Evolutionary conservation across 768 basidiomycete species (phyloP), one percentile per base, ranked within the genome.

Genomic region (Phaeotremella fagi): DNA sequence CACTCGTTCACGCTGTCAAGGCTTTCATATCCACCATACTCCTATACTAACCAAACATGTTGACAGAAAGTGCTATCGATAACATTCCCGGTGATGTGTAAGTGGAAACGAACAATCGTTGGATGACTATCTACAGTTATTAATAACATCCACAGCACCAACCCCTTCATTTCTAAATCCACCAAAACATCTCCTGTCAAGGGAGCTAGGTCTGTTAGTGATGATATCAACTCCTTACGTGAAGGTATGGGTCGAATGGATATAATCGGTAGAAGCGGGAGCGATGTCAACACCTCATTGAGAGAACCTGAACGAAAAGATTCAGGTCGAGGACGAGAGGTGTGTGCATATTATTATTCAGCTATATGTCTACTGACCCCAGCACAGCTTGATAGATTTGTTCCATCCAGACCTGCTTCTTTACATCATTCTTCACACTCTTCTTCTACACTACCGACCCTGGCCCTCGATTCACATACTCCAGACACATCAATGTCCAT

Each of bases 221-320:
- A 65, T 37, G 45, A 54, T 11, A 57, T 64, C n/a, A 36, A 50
- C 4, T 44, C 59, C 5, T 29, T 70, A 25, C 18, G 65, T 16
- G 68, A 70, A 31, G 68, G 68, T 27, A 63, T 70, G 59, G 65
- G 61, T 0, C 48, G 65, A 16, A 64, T 70, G 63, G 66, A 70
- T 37, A 58, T 70, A 12, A 53, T 57, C 3, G 36, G 52, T 7
- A 37, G 55, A 24, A 48, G 50, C 11, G 60, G 59, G 11, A 35
- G 33, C 20, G 58, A 59, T 29, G 18, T 24, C 47, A 53, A 9
- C 51, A 48, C 12, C 22, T 25, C 50, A n/a, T 7, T 9, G 22
- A 43, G 51, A 33, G 31, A 52, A 18, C 28, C 7, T 33, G 18
- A 54, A 18, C 28, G 33, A 20, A 60, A 46, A 44, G 49, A 49